phyloP scores from a whole-genome alignment of 2,329 filamentous ascomycete species.

The Chaetomiaceae sp. region DNA sequence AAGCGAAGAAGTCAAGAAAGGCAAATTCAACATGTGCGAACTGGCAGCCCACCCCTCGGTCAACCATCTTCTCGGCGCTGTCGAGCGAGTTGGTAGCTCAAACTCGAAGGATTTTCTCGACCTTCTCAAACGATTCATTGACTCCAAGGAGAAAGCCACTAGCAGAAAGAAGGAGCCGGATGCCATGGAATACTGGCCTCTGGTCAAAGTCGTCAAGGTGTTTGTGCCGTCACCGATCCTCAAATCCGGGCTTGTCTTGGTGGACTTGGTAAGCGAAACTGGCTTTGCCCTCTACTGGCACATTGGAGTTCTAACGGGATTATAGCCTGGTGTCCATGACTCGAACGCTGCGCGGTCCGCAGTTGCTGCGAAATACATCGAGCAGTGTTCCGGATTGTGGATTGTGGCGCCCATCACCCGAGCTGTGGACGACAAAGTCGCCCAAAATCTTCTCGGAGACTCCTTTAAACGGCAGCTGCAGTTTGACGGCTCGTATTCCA shows the following conservation, averaged over 20 bases:
- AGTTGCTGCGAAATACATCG: constrained; percentile 53
- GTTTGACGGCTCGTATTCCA: constrained; percentile 48
- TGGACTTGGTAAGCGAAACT: constrained; percentile 41
- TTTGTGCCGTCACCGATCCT: constrained; percentile 33
- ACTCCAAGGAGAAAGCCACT: constrained; percentile 48
- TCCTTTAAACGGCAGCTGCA: constrained; percentile 55
- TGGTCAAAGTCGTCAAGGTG: constrained; percentile 47
- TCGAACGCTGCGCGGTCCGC: constrained; percentile 55
- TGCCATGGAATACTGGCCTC: constrained; percentile 40
- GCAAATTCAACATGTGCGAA: constrained; percentile 31
- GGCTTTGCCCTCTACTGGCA: constrained; percentile 29
- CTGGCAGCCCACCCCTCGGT: constrained; percentile 41
- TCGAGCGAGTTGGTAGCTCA: constrained; percentile 35
- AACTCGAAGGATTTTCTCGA: constrained; percentile 39
- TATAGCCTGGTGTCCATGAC: constrained; percentile 51
- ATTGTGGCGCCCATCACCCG: constrained; percentile 56
- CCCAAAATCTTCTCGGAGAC: constrained; percentile 50
- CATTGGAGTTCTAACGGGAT: constrained; percentile 10
- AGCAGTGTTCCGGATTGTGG: constrained; percentile 55
- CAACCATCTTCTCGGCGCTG: constrained; percentile 41
- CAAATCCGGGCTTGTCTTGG: constrained; percentile 34
- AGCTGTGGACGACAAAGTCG: constrained; percentile 56
- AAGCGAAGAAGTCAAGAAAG: constrained; percentile 37
- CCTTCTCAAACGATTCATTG: constrained; percentile 46
- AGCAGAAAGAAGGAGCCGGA: constrained; percentile 27